Conservation (phyloP, 2,329 filamentous ascomycete species). For the Xylaria sp. region DNA sequence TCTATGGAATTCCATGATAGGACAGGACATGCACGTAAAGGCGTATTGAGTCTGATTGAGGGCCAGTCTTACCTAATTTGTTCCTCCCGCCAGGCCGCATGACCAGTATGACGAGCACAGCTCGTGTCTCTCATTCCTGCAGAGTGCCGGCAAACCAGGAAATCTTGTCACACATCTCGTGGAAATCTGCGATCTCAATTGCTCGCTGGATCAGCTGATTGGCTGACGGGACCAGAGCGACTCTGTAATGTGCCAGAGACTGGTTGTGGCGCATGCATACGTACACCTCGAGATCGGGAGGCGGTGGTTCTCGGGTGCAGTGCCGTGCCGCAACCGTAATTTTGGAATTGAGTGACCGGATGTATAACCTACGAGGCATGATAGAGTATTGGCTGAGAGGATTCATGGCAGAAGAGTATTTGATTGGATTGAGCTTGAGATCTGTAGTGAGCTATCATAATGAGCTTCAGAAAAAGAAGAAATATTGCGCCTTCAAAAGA, state of each 20-base stretch:
- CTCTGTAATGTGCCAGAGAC: background rate
- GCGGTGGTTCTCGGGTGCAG: background rate
- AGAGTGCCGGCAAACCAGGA: slow-evolving; percentile 26
- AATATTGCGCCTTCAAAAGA: background rate
- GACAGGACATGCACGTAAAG: background rate
- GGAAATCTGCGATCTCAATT: slow-evolving; percentile 20
- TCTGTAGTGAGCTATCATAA: too few relatives aligned
- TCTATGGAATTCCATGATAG: background rate
- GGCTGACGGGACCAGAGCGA: slow-evolving; percentile 8
- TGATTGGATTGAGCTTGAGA: too few relatives aligned
- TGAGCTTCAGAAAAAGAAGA: background rate
- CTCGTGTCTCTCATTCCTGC: slow-evolving; percentile 38
- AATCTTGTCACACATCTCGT: slow-evolving; percentile 23
- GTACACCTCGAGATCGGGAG: slow-evolving; percentile 1
- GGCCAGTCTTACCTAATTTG: background rate
- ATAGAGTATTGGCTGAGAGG: background rate
- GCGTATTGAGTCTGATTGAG: too few relatives aligned
- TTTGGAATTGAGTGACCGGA: background rate
- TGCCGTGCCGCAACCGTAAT: background rate
- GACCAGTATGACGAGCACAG: slow-evolving; percentile 24
- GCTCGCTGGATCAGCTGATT: background rate
- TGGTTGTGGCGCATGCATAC: slow-evolving; percentile 3
- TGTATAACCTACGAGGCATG: background rate
- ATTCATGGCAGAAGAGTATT: too few relatives aligned
- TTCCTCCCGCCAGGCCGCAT: background rate